Evolutionary conservation across 768 basidiomycete genomes (phyloP).

Genomic region (Phaeotremella fagi): DNA sequence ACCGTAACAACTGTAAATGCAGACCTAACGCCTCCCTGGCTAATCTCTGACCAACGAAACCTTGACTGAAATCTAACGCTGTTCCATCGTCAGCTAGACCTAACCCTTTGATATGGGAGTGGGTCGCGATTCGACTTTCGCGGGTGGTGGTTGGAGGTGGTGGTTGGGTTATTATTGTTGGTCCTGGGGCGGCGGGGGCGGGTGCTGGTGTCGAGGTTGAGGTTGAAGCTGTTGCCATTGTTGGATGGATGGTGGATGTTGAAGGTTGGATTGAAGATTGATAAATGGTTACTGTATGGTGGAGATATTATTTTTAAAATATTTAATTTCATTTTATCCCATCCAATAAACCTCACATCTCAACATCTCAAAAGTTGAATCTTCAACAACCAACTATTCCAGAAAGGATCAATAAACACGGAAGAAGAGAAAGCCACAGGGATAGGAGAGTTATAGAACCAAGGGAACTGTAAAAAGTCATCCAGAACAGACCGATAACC

Average conservation of each 20-base stretch:
- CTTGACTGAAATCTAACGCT: slow-evolving; percentile 67
- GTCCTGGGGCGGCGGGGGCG: slow-evolving; percentile 20
- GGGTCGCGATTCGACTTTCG: slow-evolving; percentile 53
- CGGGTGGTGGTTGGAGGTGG: slow-evolving; percentile 39
- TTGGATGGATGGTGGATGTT: not conserved
- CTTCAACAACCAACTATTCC: not conserved
- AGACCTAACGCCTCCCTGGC: slow-evolving; percentile 64
- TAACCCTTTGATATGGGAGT: slow-evolving; percentile 95
- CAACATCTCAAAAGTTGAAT: not conserved
- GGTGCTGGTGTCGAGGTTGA: slow-evolving; percentile 17
- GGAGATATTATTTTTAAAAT: slow-evolving; percentile 6
- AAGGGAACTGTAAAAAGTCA: too few relatives aligned
- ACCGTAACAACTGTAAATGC: slow-evolving; percentile 41
- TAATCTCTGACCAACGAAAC: slow-evolving; percentile 83
- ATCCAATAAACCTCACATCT: not conserved
- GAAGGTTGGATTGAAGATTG: not conserved
- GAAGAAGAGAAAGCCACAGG: too few relatives aligned
- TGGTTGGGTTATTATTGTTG: slow-evolving; percentile 40
- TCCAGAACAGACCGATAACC: too few relatives aligned
- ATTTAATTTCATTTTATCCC: slow-evolving; percentile 16
- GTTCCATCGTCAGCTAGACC: slow-evolving; percentile 79
- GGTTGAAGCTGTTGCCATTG: slow-evolving; percentile 4
- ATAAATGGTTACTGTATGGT: not conserved
- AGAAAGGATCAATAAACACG: too few relatives aligned
- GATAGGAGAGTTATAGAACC: too few relatives aligned